These are phyloP conservation scores for Anisodus tanguticus DNA, from an alignment of 257 asterid species.

Conservation along the genomic window DNA sequence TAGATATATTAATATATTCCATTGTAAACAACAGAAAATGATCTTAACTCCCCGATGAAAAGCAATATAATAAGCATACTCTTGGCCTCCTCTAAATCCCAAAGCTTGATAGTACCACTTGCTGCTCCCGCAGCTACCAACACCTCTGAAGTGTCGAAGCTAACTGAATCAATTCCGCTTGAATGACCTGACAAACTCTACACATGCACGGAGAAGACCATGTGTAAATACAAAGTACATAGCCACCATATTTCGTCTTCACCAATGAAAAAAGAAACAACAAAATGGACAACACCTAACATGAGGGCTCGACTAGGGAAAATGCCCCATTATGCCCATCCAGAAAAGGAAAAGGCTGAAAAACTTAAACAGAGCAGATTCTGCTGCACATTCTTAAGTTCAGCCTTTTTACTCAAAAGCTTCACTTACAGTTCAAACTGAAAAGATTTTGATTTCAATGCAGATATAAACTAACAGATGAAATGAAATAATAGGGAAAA, in stretches of 20 bases:
- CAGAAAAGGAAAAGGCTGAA: constrained; percentile 17
- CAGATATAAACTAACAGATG: not conserved
- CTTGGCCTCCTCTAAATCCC: no score
- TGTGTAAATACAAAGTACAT: constrained; percentile 6
- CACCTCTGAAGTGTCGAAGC: constrained; percentile 95
- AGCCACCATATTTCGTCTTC: not conserved
- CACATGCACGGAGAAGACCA: constrained; percentile 38
- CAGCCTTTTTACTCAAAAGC: not conserved
- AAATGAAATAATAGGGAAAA: constrained; percentile 22
- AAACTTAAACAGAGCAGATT: constrained; percentile 2
- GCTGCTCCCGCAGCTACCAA: constrained; percentile 87
- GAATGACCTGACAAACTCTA: constrained; percentile 99
- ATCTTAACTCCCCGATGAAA: not conserved
- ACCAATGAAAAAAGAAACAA: not conserved
- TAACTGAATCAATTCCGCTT: constrained; percentile 96
- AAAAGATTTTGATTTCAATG: not conserved
- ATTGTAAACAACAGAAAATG: not conserved
- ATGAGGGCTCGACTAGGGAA: not conserved
- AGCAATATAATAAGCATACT: constrained; percentile 45
- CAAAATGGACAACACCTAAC: not conserved
- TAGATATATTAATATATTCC: constrained; percentile 9
- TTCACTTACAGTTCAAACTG: not conserved
- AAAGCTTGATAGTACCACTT: no score
- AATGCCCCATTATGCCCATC: not conserved
- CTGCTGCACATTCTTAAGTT: constrained; percentile 3